Evolutionary conservation across 1,284 basidiomycete species (phyloP), one percentile per base, ranked within the genome.

Genomic region (Cryptococcus sp.): DNA sequence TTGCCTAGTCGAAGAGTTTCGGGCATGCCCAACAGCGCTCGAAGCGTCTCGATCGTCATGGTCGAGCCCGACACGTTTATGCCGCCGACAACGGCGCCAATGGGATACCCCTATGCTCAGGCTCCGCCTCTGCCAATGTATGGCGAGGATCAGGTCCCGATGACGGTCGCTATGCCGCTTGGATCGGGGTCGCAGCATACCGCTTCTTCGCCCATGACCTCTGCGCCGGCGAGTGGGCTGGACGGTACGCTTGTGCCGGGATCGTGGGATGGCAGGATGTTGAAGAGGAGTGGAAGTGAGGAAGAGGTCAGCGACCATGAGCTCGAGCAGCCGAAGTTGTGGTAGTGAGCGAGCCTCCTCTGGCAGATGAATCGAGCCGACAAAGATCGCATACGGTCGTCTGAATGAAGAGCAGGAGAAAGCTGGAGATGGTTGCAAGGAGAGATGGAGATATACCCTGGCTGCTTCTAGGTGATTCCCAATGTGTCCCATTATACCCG

Each of bases 101-200:
- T 40, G 32, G 38, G 37, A 3, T 41, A 41, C 32, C 22, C 28
- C 34, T 42, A 38, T 41, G 12, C 19, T 24, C 5, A 45, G 18
- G 46, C 57, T n/a, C 47, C 55, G 3, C 28, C n/a, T n/a, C n/a
- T n/a, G n/a, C 60, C 61, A 1, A 62, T 63, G 60, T 67, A 67
- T 48, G 61, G 61, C 18, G 63, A 67, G 45, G 62, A 67, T 36
- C 48, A 64, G 37, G 62, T 65, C 4, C 62, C 60, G 7, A 56
- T 67, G 57, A 51, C 56, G 2, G 61, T 65, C 12, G 58, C 60
- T 37, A 51, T 65, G 56, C 63, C 61, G 4, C 9, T 31, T 4
- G 14, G 28, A n/a, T 18, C 33, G 37, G n/a, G 43, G 47, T 43
- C 41, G 28, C 3, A 26, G 3, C 26, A 31, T 12, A 33, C 11